Base-by-base conservation (phyloP, 495 filamentous ascomycete genomes). In the Daldinia concentrica region DNA sequence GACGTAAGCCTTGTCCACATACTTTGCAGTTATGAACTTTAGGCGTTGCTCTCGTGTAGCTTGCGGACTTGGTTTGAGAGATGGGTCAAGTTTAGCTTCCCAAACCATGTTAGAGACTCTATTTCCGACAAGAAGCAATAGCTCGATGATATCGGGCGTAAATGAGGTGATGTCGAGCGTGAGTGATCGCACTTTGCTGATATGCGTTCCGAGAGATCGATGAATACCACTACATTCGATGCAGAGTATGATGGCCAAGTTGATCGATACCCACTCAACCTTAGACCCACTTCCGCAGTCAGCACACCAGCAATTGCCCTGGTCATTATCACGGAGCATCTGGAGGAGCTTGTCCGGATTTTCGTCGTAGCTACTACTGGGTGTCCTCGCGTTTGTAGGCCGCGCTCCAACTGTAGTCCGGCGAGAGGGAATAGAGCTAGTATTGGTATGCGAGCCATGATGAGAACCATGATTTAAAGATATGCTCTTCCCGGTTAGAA, bases 141-240 rank as follows among this genome's bases (percentile, higher is more conserved):
- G 88, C 73, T 98, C 96, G 64, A 98, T 89, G 62, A 97, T 93
- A 79, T 99, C 95, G 48, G 92, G 92, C 0, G 95, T 98, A 79
- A 98, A 99, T 1, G 93, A 97, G 17, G 90, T 92, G 48, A 93
- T 95, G 80, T 99, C 95, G 22, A 99, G 86, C 0, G 95, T 98
- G 29, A 99, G 88, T 4, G 95, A 98, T 34, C 95, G 90, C 24
- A 99, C 89, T 82, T 99, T 99, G 77, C 94, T 96, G 67, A 99
- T 97, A 77, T 99, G 95, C 3, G 95, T 99, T 7, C 95, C 95
- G 2, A 99, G 86, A 9, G 95, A 98, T 24, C 95, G 90, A 80
- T 99, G 95, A 64, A 99, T 97, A 73, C 95, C 95, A 74, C 93
- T 95, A 79, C 95, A 99, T 79, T 99, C 95, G 68, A 99, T 99